Percentiles rank a stretch among this genome's conserved stretches.
These are phyloP conservation scores for Globisporangium uncinulatum DNA, from an alignment of 352 stramenopile species.

Conservation along the genomic window DNA sequence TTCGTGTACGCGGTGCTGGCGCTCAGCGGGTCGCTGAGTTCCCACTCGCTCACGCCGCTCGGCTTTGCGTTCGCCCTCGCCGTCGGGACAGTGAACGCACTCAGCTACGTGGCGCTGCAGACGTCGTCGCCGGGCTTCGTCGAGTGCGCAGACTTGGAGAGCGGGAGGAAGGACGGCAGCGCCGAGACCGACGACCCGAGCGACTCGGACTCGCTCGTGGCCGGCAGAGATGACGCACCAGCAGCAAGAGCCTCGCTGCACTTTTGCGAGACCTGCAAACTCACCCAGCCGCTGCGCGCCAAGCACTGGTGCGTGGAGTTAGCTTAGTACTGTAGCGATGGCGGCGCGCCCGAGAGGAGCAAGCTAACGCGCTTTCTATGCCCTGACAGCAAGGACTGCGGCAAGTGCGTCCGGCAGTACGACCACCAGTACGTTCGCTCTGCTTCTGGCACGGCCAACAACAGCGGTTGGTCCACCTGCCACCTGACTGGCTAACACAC, in stretches of 20 bases:
- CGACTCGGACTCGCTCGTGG: slow-evolving; percentile 29
- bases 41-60: slow-evolving; percentile 22
- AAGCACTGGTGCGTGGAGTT: slow-evolving; percentile 56
- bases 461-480: background rate
- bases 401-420: slow-evolving; percentile 67
- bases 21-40: slow-evolving; percentile 27
- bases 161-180: no score
- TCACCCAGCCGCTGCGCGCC: slow-evolving; percentile 55
- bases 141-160: no score
- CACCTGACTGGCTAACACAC: no score
- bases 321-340: no score
- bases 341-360: no score
- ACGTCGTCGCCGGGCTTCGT: slow-evolving; percentile 58
- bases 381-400: slow-evolving; percentile 57
- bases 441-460: background rate
- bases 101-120: slow-evolving; percentile 52
- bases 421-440: slow-evolving; percentile 66
- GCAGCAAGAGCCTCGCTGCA: slow-evolving; percentile 18
- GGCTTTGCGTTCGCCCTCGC: slow-evolving; percentile 34
- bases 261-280: slow-evolving; percentile 54
- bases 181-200: slow-evolving; percentile 15
- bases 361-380: no score
- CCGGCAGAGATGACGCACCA: background rate
- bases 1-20: slow-evolving; percentile 49
- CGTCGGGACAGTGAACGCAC: slow-evolving; percentile 32